Base-by-base conservation (phyloP, 129 eudicot genomes). In the Dittrichia graveolens region DNA sequence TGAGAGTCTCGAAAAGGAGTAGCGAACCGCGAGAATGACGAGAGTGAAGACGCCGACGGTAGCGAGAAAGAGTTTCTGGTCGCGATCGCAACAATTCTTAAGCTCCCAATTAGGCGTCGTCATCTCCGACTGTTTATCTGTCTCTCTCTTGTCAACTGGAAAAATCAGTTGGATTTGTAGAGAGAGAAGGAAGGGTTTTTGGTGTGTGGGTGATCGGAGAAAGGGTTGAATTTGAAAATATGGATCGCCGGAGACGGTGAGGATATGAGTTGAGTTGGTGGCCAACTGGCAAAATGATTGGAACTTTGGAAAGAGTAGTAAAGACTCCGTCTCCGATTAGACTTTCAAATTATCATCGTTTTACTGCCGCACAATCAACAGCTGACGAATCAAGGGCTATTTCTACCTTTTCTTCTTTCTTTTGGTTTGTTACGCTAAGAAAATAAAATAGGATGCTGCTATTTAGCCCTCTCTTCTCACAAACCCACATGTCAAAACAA, bases 81-180 rank as follows among this genome's bases (percentile, higher is more conserved):
- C 96, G 50, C 72, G 88, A 46, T 88, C 76, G 63, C 99, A 90
- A 50, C 97, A 95, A 57, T 77, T 54, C 77, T 76, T 84, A 64
- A 95, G 85, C 82, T 88, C 99, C 99, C 99, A 95, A 68, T 95
- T 91, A 10, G 77, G 77, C 44, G 97, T 82, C 78, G 82, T 69
- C 87, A 69, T 71, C 68, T 41, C 54, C 75, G 75, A 59, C 65
- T 18, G 16, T 54, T 53, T 65, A 3, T 38, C 46, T 72, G 31
- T 71, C 47, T 70, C 57, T 55, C 44, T 18, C 31, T 24, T 24
- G 31, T 5, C 19, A 59, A 24, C 40, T 47, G 13, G 65, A 56
- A 72, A 72, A 48, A n/a, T 55, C 24, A 54, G 46, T 8, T 24
- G 24, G 24, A 53, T 74, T 4, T 19, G 5, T 62, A 14, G 74